phyloP scores from a whole-genome alignment of 2,329 filamentous ascomycete species.

The Trichoderma brevicompactum region DNA sequence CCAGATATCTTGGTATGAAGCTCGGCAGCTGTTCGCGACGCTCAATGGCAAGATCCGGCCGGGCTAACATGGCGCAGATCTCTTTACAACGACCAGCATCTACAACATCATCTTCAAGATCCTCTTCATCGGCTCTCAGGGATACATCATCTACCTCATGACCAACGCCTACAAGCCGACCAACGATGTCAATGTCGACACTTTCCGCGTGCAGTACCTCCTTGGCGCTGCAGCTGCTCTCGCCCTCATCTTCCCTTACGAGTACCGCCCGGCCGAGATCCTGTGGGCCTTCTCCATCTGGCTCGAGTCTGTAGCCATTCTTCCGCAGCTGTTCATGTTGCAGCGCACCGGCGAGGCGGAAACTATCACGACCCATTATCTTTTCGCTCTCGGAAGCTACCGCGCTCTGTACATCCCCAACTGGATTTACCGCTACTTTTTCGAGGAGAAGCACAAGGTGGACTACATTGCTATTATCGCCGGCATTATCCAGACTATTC shows the following conservation, averaged over 20 bases:
- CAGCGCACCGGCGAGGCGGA: slow-evolving; percentile 97
- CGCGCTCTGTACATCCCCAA: slow-evolving; percentile 96
- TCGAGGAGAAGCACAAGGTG: slow-evolving; percentile 70
- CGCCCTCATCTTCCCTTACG: slow-evolving; percentile 81
- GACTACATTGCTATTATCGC: slow-evolving; percentile 89
- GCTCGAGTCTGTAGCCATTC: slow-evolving; percentile 94
- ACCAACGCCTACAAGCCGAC: slow-evolving; percentile 96
- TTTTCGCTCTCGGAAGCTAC: slow-evolving; percentile 91
- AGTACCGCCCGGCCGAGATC: slow-evolving; percentile 82
- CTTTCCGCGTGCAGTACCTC: slow-evolving; percentile 95
- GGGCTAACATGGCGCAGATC: slow-evolving; percentile 58
- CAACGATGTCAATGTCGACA: slow-evolving; percentile 95
- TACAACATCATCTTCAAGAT: slow-evolving; percentile 98
- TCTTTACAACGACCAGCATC: slow-evolving; percentile 80
- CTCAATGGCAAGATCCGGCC: background rate
- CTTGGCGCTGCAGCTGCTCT: slow-evolving; percentile 79
- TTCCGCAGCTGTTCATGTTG: slow-evolving; percentile 97
- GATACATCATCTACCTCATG: slow-evolving; percentile 98
- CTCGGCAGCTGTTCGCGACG: background rate
- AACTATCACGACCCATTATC: slow-evolving; percentile 98
- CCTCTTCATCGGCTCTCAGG: slow-evolving; percentile 86
- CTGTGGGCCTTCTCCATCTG: slow-evolving; percentile 98
- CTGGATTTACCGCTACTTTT: slow-evolving; percentile 91
- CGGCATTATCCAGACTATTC: slow-evolving; percentile 87
- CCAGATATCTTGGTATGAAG: slow-evolving; percentile 80